These are phyloP conservation scores for Fusarium pilosicola DNA, from an alignment of 2,329 filamentous ascomycete genomes.

Conservation along the genomic window DNA sequence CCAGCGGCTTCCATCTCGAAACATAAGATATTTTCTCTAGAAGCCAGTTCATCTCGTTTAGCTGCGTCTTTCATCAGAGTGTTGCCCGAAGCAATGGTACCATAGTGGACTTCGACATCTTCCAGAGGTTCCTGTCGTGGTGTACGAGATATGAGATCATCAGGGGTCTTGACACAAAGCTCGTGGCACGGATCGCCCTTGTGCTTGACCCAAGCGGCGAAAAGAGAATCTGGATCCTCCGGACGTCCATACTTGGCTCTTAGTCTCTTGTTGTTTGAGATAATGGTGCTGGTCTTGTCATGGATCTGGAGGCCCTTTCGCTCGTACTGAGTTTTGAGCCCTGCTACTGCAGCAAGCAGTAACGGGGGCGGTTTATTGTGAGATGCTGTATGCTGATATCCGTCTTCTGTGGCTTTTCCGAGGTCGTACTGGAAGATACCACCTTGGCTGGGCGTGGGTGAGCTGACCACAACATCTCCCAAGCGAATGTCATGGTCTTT, in stretches of 20 bases:
- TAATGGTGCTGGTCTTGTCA: accelerated
- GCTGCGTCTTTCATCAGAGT: accelerated
- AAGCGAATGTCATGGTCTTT: not conserved
- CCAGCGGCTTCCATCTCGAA: not conserved
- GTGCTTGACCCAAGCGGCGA: accelerated
- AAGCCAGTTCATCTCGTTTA: not conserved
- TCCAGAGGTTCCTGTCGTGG: accelerated
- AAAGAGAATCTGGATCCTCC: not conserved
- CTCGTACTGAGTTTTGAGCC: not conserved
- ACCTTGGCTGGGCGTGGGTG: accelerated
- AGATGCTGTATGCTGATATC: accelerated
- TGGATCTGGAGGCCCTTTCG: not conserved
- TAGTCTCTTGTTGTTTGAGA: accelerated
- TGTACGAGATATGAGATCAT: accelerated
- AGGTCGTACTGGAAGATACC: not conserved
- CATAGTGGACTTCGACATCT: not conserved
- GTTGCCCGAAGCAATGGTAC: not conserved
- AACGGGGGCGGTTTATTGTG: accelerated
- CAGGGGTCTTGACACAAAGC: accelerated
- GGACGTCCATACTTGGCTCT: not conserved
- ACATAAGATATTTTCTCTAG: accelerated
- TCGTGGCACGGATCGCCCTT: accelerated
- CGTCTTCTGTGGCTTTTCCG: not conserved
- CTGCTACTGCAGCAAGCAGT: accelerated
- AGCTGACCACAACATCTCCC: not conserved